These are phyloP conservation scores for Epichloe aotearoae DNA, from an alignment of 2,329 filamentous ascomycete genomes.

Conservation along the genomic window DNA sequence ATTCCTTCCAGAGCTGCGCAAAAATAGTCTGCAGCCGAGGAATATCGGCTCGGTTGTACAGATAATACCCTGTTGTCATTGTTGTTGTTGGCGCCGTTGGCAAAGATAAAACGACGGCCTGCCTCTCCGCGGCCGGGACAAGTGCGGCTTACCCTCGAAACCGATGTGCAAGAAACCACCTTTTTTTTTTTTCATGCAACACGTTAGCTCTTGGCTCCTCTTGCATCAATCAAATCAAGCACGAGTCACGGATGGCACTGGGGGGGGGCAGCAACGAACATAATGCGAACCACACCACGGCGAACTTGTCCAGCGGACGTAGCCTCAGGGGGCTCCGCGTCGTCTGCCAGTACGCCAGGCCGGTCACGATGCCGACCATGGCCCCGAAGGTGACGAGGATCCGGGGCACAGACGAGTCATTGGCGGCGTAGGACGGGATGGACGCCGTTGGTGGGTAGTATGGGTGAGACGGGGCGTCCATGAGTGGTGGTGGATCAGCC, in stretches of 20 bases:
- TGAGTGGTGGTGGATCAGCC: neutral
- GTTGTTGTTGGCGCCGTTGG: neutral
- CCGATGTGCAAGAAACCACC: constrained; percentile 61
- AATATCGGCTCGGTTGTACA: constrained; percentile 53
- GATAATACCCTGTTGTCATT: constrained; percentile 52
- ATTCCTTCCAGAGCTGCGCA: constrained; percentile 88
- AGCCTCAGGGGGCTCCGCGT: constrained; percentile 10
- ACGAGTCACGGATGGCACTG: too few species aligned
- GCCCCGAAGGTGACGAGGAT: constrained; percentile 24
- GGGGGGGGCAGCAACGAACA: constrained; percentile 25
- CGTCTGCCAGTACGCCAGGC: constrained; percentile 16
- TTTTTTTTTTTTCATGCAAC: constrained; percentile 13
- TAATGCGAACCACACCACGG: constrained; percentile 40
- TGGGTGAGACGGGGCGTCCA: constrained; percentile 24
- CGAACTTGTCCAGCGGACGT: constrained; percentile 24
- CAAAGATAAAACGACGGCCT: neutral
- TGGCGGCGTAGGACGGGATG: constrained; percentile 33
- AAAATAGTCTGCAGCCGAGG: constrained; percentile 58
- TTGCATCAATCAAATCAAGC: too few species aligned
- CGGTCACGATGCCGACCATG: constrained; percentile 24
- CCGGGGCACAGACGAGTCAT: constrained; percentile 24
- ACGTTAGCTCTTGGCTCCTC: neutral
- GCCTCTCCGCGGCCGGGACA: too few species aligned
- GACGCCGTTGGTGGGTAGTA: constrained; percentile 33
- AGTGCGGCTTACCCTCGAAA: constrained; percentile 52